Evolutionary conservation across 352 stramenopile species (phyloP).

Genomic region (Pythium insidiosum): DNA sequence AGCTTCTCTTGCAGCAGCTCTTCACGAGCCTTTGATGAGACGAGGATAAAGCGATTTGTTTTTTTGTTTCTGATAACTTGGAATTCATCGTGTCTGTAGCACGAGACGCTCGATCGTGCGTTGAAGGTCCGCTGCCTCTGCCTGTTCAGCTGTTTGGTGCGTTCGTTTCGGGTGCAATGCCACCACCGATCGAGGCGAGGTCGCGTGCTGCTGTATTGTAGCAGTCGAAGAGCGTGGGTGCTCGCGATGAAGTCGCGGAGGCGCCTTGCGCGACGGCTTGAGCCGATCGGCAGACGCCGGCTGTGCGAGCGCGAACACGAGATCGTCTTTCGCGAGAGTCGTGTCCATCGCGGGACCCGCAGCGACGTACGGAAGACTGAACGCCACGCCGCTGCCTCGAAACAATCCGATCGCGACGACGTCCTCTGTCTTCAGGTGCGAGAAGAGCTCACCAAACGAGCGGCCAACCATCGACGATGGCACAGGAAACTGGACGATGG

Average conservation of each 20-base stretch:
- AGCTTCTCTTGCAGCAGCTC: conserved; percentile 52
- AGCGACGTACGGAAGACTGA: conserved; percentile 43
- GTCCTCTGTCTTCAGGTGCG: conserved; percentile 33
- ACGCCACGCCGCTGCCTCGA: conserved; percentile 22
- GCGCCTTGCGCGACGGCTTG: not conserved
- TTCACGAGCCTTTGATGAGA: too few relatives aligned
- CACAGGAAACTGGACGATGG: conserved; percentile 45
- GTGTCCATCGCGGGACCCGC: conserved; percentile 36
- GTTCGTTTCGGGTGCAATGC: not conserved
- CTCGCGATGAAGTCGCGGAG: not conserved
- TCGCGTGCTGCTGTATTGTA: not conserved
- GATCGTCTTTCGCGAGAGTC: conserved; percentile 33
- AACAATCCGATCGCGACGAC: conserved; percentile 50
- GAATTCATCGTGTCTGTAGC: not conserved
- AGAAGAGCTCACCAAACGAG: conserved; percentile 48
- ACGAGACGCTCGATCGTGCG: not conserved
- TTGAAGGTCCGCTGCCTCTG: not conserved
- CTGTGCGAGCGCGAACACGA: conserved; percentile 54
- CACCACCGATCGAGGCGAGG: too few relatives aligned
- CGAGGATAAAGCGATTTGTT: too few relatives aligned
- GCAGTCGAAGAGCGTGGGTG: not conserved
- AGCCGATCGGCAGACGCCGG: conserved; percentile 18
- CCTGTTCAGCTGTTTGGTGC: too few relatives aligned
- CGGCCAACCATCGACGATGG: conserved; percentile 25
- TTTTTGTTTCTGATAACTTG: too few relatives aligned